phyloP scores from a whole-genome alignment of 2,329 filamentous ascomycete species.

The Microdochium trichocladiopsis region DNA sequence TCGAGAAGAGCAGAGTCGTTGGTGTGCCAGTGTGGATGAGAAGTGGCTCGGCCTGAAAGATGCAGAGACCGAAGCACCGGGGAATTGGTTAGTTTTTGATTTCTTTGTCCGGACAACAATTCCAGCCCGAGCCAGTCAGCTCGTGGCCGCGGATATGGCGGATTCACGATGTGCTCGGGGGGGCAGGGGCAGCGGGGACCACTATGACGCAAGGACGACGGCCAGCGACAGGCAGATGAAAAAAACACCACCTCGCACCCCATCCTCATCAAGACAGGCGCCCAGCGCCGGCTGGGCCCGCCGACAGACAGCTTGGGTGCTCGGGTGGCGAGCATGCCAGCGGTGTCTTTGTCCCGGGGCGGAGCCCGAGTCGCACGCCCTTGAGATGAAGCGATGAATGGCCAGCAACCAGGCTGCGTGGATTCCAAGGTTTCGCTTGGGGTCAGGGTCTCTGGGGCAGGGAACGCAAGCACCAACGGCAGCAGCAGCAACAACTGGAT shows the following conservation, averaged over 20 bases:
- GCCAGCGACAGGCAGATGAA: neutral
- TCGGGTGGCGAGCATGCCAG: neutral
- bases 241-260: neutral
- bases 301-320: neutral
- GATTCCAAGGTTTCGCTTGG: neutral
- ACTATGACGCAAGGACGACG: neutral
- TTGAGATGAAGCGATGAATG: no score
- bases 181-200: neutral
- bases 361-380: neutral
- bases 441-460: neutral
- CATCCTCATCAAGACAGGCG: neutral
- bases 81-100: neutral
- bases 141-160: neutral
- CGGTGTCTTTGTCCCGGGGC: neutral
- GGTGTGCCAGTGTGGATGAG: neutral
- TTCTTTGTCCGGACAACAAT: neutral
- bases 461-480: neutral
- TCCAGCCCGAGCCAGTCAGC: neutral
- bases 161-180: neutral
- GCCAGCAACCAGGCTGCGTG: neutral
- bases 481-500: neutral
- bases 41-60: neutral
- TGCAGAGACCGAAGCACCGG: neutral
- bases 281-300: neutral
- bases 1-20: conserved; percentile 14